A percentile compares a stretch with the other conserved stretches of the same genome.
Evolutionary conservation across 768 basidiomycete species (phyloP).

Genomic region (Rubroboletus pulcherrimus): DNA sequence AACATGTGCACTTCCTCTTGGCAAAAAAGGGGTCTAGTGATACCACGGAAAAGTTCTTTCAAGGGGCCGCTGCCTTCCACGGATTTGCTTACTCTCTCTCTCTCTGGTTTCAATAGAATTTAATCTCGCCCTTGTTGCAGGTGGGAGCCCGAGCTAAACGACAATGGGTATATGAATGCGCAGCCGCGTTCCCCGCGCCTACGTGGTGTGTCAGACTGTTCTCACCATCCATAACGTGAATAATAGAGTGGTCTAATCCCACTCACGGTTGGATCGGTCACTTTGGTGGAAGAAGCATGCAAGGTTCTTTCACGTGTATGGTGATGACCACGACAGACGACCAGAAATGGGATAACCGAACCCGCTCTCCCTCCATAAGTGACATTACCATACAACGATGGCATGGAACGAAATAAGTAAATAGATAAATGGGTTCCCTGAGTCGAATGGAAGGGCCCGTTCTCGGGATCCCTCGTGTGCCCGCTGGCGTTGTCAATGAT

Average conservation of each 20-base stretch:
- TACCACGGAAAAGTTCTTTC: no score
- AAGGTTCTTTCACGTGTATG: not conserved
- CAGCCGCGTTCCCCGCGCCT: not conserved
- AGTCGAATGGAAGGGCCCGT: no score
- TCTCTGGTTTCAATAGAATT: not conserved
- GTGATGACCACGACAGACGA: no score
- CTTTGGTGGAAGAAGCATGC: not conserved
- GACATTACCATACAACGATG: no score
- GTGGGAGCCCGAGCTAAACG: not conserved
- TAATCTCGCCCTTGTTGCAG: not conserved
- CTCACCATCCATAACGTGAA: not conserved
- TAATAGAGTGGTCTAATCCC: not conserved
- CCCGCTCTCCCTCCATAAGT: no score
- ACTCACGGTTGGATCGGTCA: not conserved
- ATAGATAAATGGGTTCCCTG: no score
- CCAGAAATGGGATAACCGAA: no score
- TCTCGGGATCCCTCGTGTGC: no score
- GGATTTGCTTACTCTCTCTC: not conserved
- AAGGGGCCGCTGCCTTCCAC: not conserved
- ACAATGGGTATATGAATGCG: not conserved
- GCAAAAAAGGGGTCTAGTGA: not conserved
- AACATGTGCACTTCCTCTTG: not conserved
- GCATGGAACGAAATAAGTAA: no score
- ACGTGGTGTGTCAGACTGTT: not conserved
- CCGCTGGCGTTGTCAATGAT: no score